Evolutionary conservation across 2,329 filamentous ascomycete species (phyloP), one percentile per base, ranked within the genome.

Genomic region (Aspergillus jensenii): DNA sequence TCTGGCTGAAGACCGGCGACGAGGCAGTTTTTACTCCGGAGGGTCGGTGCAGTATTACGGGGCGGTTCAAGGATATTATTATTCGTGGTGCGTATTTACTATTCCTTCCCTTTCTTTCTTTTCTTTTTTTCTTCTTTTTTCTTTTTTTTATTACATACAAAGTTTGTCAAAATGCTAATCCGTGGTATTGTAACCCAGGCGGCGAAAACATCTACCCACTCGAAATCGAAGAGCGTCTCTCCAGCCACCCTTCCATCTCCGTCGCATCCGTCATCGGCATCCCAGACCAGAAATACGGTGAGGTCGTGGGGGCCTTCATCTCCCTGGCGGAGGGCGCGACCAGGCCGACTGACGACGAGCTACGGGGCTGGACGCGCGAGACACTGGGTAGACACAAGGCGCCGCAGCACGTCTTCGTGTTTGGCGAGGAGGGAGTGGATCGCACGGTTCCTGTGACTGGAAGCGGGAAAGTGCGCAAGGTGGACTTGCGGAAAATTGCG

Each of bases 41-140:
- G 8, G 89, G 88, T 0, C 90, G 90, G 68, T 90, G 88, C 64
- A 81, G 79, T 6, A 91, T 92, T 64, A 91, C 89, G 0, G 89
- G 89, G 0, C 79, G 89, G 19, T 90, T 90, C 75, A 91, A 91
- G 76, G 89, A 92, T 59, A 90, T 91, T 37, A 90, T 91, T 58
- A 91, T 91, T 59, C 79, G 89, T 66, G 89, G 86, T 73, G 39
- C 8, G 70, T 63, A 17, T 31, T 35, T 33, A 15, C 25, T 17
- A 14, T 48, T 8, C 15, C 3, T 15, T 21, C 27, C 27, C 39
- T 40, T 6, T 15, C 19, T 48, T 9, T 14, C 17, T 17, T 17
- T 17, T 17, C 17, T 4, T 15, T 17, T 27, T 23, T 43, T 37
- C 5, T 15, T 27, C 8, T 3, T 7, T 11, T 11, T 31, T 31